Percentiles rank a stretch among this genome's conserved stretches.
These are phyloP conservation scores for Gracilaria caudata DNA, from an alignment of 23 red algal genomes.

Conservation along the genomic window DNA sequence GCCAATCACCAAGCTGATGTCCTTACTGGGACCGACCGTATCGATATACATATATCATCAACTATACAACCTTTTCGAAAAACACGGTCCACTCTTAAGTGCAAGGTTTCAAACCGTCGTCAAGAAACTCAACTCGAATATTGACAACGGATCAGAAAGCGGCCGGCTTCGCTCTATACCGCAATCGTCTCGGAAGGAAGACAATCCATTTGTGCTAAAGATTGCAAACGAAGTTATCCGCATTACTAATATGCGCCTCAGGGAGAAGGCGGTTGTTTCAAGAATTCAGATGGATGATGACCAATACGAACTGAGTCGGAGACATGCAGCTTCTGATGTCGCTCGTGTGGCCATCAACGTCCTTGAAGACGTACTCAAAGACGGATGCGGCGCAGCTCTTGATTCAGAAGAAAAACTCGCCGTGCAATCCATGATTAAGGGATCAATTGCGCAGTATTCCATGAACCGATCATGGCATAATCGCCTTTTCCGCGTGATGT, in stretches of 20 bases:
- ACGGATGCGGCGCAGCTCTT: slow-evolving; percentile 33
- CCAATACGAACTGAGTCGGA: slow-evolving; percentile 48
- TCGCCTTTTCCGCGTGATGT: slow-evolving; percentile 6
- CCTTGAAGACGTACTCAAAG: slow-evolving; percentile 11
- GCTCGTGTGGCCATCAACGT: slow-evolving; percentile 33
- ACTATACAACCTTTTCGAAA: slow-evolving; percentile 21
- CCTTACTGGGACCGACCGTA: slow-evolving; percentile 52
- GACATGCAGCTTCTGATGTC: slow-evolving; percentile 11
- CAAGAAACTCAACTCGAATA: background rate
- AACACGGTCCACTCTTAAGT: slow-evolving; percentile 30
- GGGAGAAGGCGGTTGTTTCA: slow-evolving; percentile 55
- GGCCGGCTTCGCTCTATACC: slow-evolving; percentile 6
- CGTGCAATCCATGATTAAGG: slow-evolving; percentile 31
- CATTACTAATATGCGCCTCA: slow-evolving; percentile 23
- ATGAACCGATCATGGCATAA: background rate
- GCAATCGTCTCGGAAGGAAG: background rate
- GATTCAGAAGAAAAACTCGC: slow-evolving; percentile 32
- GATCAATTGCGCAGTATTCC: background rate
- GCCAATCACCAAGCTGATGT: slow-evolving; percentile 37
- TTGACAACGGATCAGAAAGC: background rate
- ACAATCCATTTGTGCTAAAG: slow-evolving; percentile 13
- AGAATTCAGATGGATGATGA: slow-evolving; percentile 76
- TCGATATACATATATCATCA: slow-evolving; percentile 42
- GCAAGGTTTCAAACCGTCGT: slow-evolving; percentile 5
- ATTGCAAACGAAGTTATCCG: slow-evolving; percentile 60